Evolutionary conservation across 148 eudicot genomes (phyloP), one percentile per base, ranked within the genome.

Genomic region (Drosera capensis): DNA sequence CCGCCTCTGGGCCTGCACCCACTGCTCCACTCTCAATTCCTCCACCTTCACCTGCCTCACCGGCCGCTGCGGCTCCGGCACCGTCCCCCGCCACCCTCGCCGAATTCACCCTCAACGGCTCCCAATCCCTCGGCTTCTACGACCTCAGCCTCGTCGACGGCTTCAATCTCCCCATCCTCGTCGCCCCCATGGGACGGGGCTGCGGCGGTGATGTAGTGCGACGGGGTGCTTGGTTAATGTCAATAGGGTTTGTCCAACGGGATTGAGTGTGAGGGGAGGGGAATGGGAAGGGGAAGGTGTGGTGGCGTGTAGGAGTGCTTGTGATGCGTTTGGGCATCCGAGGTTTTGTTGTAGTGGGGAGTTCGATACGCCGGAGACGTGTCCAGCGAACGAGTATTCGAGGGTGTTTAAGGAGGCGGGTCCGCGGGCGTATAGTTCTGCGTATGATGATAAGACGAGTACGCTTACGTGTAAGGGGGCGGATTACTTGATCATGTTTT

Each of bases 141-240:
- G 99, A 90, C 56, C 88, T 90, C 20, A 85, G 95, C 60, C 68
- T 90, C 7, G 99, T 90, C 20, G 99, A 90, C 44, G 99, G 99
- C 42, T 90, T 85, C 51, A 90, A 90, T 58, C 74, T 90, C 15
- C 99, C 99, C 0, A 52, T 90, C 52, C 71, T 90, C 17, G 72
- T 90, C 22, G 57, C 81, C 23, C 58, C 99, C 16, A 76, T 46
- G 5, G 68, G 75, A 8, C 71, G 74, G 1, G 61, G 21, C 2
- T 66, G 83, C 2, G 88, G 86, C 0, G 94, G 77, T 12, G 94
- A 78, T 85, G 95, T 46, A 70, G 76, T 36, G 58, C 99, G 0
- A 90, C 99, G 0, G 99, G 99, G 39, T 90, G 99, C 40, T 50
- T 90, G 25, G 63, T 85, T 2, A 94, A 85, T 7, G 45, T 90